Base-by-base conservation (phyloP, 2,329 filamentous ascomycete species). In the Alternaria triticimaculans region DNA sequence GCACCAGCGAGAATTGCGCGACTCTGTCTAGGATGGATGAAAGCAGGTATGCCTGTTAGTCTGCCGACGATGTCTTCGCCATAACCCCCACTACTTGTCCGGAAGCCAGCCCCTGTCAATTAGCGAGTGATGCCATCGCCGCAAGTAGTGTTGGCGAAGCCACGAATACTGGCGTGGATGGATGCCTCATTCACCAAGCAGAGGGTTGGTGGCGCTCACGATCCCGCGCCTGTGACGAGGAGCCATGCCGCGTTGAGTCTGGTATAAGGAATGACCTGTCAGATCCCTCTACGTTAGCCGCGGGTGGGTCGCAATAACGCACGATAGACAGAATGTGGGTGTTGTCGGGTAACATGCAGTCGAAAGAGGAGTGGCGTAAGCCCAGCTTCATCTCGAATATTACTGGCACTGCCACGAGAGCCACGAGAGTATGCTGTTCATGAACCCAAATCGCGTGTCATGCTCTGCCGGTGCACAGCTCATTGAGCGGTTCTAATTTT, bases 121-220 rank as follows among this genome's bases (percentile, higher is more conserved):
- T 51, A 64, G 62, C 59, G 44, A 65, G 51, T 59, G 54, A 37
- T 64, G 25, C 43, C 51, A 56, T 63, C 30, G 50, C 55, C 60
- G 51, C 18, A 45, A 53, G 68, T 58, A 62, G 63, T 63, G 60
- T 62, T 70, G 55, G 37, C 44, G 55, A 58, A 57, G 70, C 61
- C 65, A 68, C 59, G 63, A 49, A 45, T 45, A 61, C 59, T 58
- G 62, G 63, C 58, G 63, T 62, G 66, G 69, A 66, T 66, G 65
- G 55, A 59, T 43, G 55, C 63, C 51, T 41, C 56, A 60, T 61
- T 63, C 62, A 58, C 63, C 66, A 69, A 70, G 60, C 65, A 72
- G 62, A 37, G 65, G 65, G 73, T 74, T 77, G 72, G 74, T 75
- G 75, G 75, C 75, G 68, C 68, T 66, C 65, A 62, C 58, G 69